Evolutionary conservation across 2,329 filamentous ascomycete genomes (phyloP).

Genomic region (Dactylonectria estremocensis): DNA sequence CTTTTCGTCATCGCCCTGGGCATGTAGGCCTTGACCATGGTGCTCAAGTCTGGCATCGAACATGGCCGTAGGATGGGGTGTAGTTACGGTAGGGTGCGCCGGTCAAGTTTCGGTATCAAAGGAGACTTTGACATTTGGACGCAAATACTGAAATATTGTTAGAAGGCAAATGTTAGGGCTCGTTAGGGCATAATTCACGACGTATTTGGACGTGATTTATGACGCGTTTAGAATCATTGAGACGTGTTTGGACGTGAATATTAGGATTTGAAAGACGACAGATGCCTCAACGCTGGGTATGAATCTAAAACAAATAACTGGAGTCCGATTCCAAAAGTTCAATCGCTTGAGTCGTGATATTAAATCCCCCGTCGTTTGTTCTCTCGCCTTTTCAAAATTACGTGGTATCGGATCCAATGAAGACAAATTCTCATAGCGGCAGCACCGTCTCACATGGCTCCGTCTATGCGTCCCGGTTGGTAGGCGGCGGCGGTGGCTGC

Average conservation of each 20-base stretch:
- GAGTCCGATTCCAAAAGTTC: not conserved
- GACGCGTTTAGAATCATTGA: no score
- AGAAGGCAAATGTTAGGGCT: no score
- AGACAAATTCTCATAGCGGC: not conserved
- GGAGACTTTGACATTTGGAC: constrained; percentile 14
- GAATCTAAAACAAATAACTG: not conserved
- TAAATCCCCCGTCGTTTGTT: not conserved
- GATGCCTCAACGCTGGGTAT: not conserved
- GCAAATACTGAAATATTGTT: not conserved
- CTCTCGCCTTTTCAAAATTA: not conserved
- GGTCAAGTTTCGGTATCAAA: constrained; percentile 13
- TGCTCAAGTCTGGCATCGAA: constrained; percentile 21
- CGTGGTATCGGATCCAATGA: not conserved
- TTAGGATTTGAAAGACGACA: not conserved
- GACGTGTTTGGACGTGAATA: constrained; percentile 9
- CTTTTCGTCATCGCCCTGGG: constrained; percentile 6
- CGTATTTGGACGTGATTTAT: no score
- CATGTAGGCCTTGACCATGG: constrained; percentile 17
- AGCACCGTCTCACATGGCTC: not conserved
- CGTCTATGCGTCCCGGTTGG: not conserved
- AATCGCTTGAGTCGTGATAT: not conserved
- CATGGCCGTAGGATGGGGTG: constrained; percentile 11
- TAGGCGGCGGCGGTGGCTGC: not conserved
- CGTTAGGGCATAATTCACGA: no score
- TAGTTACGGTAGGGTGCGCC: constrained; percentile 12